phyloP scores from a whole-genome alignment of 2,329 filamentous ascomycete species.

The Sarocladiaceae sp. region DNA sequence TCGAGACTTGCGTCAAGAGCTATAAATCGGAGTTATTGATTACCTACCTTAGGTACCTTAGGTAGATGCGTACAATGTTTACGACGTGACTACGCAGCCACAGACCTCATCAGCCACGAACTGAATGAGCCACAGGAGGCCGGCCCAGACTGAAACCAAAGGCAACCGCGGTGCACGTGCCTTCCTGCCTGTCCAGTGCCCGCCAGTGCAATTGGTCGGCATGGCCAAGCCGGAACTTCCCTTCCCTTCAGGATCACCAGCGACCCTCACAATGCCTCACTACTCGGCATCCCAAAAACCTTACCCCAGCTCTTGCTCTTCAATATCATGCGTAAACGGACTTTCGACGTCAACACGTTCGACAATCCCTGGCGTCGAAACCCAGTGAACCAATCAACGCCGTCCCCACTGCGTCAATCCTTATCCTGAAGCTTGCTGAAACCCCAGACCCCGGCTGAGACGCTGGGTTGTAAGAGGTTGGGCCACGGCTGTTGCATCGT shows the following conservation, averaged over 20 bases:
- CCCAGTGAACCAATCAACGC: neutral
- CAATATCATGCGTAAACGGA: no score
- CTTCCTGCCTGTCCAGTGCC: neutral
- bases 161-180: slow-evolving; percentile 3
- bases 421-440: slow-evolving; percentile 4
- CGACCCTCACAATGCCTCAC: neutral
- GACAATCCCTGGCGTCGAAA: neutral
- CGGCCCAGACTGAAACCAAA: no score
- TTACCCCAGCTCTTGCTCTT: no score
- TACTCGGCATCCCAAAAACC: no score
- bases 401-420: neutral
- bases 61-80: no score
- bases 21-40: no score
- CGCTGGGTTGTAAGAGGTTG: neutral
- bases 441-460: slow-evolving; percentile 6
- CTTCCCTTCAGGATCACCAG: neutral
- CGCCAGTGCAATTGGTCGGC: neutral
- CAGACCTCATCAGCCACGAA: no score
- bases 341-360: no score
- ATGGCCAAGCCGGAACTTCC: slow-evolving; percentile 8
- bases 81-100: no score
- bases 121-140: no score
- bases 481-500: slow-evolving; percentile 1
- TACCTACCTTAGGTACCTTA: no score
- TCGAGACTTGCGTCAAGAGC: no score